A percentile compares a stretch with the other conserved stretches of the same genome.
Conservation (phyloP, 805 yeast species). For the Hyphopichia homilentoma region DNA sequence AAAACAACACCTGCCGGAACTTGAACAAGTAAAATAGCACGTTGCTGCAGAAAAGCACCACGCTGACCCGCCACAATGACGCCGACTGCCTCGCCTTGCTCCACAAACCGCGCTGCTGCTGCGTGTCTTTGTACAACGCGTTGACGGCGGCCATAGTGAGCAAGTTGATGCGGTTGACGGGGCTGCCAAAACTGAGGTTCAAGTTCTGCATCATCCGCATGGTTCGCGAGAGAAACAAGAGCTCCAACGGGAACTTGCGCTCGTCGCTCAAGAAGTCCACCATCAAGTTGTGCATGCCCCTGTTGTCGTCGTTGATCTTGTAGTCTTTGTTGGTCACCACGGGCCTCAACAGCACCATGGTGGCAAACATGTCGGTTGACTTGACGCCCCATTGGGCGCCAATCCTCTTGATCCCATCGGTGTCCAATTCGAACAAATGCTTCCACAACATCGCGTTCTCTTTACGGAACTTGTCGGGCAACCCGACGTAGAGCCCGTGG, state of each 20-base stretch:
- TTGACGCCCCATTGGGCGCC: constrained; percentile 67
- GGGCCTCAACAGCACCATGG: constrained; percentile 51
- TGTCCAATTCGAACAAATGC: constrained; percentile 51
- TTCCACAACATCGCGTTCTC: constrained; percentile 66
- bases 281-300: constrained; percentile 43
- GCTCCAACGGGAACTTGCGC: constrained; percentile 60
- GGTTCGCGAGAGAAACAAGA: constrained; percentile 63
- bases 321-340: constrained; percentile 18
- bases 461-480: constrained; percentile 46
- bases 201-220: constrained; percentile 73
- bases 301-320: constrained; percentile 31
- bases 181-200: constrained; percentile 63
- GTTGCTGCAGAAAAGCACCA: constrained; percentile 26
- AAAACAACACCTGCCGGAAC: constrained; percentile 31
- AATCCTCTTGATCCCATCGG: constrained; percentile 43
- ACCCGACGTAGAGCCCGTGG: constrained; percentile 66
- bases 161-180: constrained; percentile 67
- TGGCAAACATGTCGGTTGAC: constrained; percentile 57
- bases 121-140: no score
- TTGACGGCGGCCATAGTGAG: constrained; percentile 55
- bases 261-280: constrained; percentile 57
- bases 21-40: constrained; percentile 30
- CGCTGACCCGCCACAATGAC: no score
- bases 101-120: no score
- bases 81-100: no score